Evolutionary conservation across 495 filamentous ascomycete genomes (phyloP), one percentile per base, ranked within the genome.

Genomic region (Penicillium mononematosum): DNA sequence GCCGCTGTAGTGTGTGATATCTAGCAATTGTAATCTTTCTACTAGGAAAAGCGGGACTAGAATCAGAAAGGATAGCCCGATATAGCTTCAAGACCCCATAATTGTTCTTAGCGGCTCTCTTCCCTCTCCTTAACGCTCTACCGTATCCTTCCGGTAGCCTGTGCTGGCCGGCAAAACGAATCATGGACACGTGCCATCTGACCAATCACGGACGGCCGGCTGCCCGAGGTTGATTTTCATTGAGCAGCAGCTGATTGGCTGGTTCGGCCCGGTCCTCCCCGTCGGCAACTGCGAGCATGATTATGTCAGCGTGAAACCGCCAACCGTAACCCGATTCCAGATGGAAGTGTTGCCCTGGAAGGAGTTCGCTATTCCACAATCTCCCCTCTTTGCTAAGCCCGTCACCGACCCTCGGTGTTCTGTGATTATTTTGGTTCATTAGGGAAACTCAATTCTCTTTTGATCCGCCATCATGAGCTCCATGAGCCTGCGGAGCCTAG

Each of bases 401-500:
- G 22, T 42, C 60, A 59, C 60, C 63, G 60, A 55, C 56, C 62
- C 38, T 50, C 61, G 61, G 58, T 70, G 61, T 58, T 39, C 52
- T 48, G 44, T n/a, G 61, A 41, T 48, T 54, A 46, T 63, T 61
- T 56, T 52, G 70, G 63, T 56, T 70, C 59, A 62, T 60, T 71
- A 64, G 70, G 49, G 61, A 67, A 59, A 38, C 5, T 57, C 49
- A 54, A 56, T 56, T 60, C 61, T 67, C 61, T 68, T 66, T 58
- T 68, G 58, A 73, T 68, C 65, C 67, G 67, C 58, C 73, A 77
- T 68, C 58, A 85, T 85, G 84, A 81, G 78, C 73, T 82, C 81
- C 53, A 61, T 81, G 59, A 75, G 78, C 68, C 70, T 84, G 69
- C 81, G 82, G 79, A 86, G 81, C 72, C 67, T 85, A 58, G 75